A percentile compares a stretch with the other conserved stretches of the same genome.
Conservation (phyloP, 2,329 filamentous ascomycete genomes). For the Pestalotiopsis sp. region DNA sequence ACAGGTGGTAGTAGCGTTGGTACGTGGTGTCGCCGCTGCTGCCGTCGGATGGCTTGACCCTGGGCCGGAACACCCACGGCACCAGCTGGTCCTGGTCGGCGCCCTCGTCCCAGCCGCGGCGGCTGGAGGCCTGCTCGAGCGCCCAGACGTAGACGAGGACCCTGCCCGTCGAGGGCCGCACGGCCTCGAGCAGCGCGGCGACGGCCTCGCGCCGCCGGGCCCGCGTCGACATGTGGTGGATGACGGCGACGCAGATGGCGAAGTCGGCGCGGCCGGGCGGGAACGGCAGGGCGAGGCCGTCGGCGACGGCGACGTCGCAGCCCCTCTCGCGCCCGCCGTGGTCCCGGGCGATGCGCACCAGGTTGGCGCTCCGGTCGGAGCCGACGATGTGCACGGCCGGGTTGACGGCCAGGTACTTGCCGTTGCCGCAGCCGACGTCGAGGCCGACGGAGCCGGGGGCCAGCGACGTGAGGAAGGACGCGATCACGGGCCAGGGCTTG, state of each 20-base stretch:
- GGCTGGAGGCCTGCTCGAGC: conserved; percentile 83
- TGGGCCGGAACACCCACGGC: conserved; percentile 77
- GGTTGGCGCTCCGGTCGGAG: conserved; percentile 74
- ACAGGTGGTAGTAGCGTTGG: conserved; percentile 93
- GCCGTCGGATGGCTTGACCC: conserved; percentile 20
- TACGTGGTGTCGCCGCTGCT: conserved; percentile 58
- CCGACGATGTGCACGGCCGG: conserved; percentile 76
- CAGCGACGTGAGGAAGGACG: conserved; percentile 71
- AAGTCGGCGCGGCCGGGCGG: conserved; percentile 68
- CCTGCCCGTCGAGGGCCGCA: conserved; percentile 64
- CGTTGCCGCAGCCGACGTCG: conserved; percentile 95
- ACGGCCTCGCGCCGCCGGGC: conserved; percentile 75
- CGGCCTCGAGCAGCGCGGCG: conserved; percentile 67
- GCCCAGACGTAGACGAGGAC: conserved; percentile 94
- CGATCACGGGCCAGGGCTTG: conserved; percentile 91
- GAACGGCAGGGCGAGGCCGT: conserved; percentile 83
- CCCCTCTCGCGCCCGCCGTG: conserved; percentile 36
- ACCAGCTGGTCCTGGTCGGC: conserved; percentile 91
- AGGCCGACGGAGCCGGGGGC: conserved; percentile 76
- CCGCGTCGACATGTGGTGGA: conserved; percentile 88
- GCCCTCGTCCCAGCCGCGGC: conserved; percentile 85
- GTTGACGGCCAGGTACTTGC: conserved; percentile 89
- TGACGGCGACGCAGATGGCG: conserved; percentile 88
- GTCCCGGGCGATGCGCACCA: conserved; percentile 52
- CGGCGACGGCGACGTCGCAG: conserved; percentile 76